Evolutionary conservation across 768 basidiomycete genomes (phyloP).

Genomic region (Rhodotorula taiwanensis): DNA sequence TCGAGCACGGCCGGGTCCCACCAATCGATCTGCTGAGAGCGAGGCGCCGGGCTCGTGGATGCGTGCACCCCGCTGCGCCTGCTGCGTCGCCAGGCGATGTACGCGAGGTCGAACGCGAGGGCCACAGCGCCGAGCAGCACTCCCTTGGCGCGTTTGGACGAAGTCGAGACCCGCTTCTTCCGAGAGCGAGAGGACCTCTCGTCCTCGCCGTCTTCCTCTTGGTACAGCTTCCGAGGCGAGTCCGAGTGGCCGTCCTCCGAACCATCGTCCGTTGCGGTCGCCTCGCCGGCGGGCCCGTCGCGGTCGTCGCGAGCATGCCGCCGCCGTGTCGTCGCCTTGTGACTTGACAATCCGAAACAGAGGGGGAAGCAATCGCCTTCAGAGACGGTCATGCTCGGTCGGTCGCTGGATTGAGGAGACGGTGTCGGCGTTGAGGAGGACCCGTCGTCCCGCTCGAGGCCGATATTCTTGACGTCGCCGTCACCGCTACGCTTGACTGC

Average conservation of each 20-base stretch:
- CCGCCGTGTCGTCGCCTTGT: too few relatives aligned
- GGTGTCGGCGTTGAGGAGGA: not conserved
- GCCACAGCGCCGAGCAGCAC: slow-evolving; percentile 25
- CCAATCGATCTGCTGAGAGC: not conserved
- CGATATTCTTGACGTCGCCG: not conserved
- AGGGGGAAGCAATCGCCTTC: not conserved
- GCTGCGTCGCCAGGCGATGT: slow-evolving; percentile 15
- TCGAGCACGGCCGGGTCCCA: slow-evolving; percentile 1
- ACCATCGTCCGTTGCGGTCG: too few relatives aligned
- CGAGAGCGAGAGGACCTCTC: too few relatives aligned
- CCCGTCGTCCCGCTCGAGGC: not conserved
- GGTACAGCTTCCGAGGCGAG: too few relatives aligned
- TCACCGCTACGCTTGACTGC: too few relatives aligned
- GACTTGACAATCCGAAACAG: too few relatives aligned
- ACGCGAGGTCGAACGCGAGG: slow-evolving; percentile 25
- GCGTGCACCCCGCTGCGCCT: not conserved
- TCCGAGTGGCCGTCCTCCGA: too few relatives aligned
- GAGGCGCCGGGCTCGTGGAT: too few relatives aligned
- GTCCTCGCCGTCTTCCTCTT: too few relatives aligned
- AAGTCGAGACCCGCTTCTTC: too few relatives aligned
- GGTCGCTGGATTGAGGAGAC: not conserved
- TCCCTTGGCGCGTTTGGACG: not conserved
- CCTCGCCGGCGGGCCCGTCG: too few relatives aligned
- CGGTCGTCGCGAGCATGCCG: too few relatives aligned
- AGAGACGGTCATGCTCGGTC: not conserved